Conservation (phyloP, 108 stramenopile genomes). For the Pseudonitzschia multiseries region DNA sequence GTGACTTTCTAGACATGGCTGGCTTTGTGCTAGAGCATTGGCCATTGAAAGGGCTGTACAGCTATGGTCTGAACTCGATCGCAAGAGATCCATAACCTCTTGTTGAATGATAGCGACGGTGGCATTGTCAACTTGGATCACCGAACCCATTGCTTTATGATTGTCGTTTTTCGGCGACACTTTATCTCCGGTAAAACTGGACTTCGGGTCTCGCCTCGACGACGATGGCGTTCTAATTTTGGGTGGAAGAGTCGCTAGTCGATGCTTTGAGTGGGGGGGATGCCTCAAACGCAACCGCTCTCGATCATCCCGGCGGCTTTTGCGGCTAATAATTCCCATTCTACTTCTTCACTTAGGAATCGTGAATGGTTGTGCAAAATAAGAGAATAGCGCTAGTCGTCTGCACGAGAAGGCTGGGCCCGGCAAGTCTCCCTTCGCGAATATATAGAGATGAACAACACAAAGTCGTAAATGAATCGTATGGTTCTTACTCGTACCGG, state of each 20-base stretch:
- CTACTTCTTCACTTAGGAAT: not conserved
- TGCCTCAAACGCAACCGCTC: not conserved
- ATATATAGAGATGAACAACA: too few species aligned
- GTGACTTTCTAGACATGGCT: constrained; percentile 13
- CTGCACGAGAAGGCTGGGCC: too few species aligned
- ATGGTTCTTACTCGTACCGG: too few species aligned
- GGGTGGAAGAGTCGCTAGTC: not conserved
- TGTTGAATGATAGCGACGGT: constrained; percentile 10
- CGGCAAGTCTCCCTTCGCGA: too few species aligned
- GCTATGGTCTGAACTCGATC: constrained; percentile 5
- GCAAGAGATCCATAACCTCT: constrained; percentile 15
- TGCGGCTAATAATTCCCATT: constrained; percentile 27
- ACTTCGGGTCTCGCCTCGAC: not conserved
- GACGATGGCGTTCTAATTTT: not conserved
- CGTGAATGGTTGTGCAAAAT: too few species aligned
- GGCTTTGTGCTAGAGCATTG: constrained; percentile 12
- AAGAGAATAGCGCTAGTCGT: too few species aligned
- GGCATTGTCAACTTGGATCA: not conserved
- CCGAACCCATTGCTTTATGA: not conserved
- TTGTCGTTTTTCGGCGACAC: not conserved
- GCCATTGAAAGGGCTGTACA: constrained; percentile 28
- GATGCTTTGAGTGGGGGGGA: constrained; percentile 5
- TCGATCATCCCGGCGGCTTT: constrained; percentile 13
- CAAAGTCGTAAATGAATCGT: too few species aligned
- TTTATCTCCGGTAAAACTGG: not conserved